Conservation (phyloP, 306 rosid species). For the Acmispon strigosus region DNA sequence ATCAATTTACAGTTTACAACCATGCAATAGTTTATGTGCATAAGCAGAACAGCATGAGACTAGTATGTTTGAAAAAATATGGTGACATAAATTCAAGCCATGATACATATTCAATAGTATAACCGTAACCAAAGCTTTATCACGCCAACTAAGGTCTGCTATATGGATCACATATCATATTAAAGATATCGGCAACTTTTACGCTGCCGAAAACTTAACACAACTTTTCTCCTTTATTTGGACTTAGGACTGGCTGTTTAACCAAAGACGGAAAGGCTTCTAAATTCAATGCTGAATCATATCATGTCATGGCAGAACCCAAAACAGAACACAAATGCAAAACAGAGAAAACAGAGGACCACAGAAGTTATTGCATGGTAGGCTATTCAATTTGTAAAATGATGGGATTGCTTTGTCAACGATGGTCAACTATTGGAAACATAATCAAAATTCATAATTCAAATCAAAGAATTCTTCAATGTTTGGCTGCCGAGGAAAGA, state of each 20-base stretch:
- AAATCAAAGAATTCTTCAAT: neutral
- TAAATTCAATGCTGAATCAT: neutral
- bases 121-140: no score
- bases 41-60: neutral
- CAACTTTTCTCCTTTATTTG: no score
- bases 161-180: no score
- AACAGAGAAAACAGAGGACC: neutral
- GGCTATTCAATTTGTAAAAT: neutral
- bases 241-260: neutral
- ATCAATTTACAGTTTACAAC: neutral
- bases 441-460: neutral
- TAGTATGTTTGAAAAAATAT: neutral
- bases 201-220: no score
- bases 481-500: neutral
- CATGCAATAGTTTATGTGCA: neutral
- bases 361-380: no score
- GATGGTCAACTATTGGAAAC: constrained; percentile 13
- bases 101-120: neutral
- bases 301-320: neutral
- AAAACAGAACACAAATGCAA: constrained; percentile 2
- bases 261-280: neutral
- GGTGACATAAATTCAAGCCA: neutral
- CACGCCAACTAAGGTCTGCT: no score
- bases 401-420: neutral
- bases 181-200: no score